Evolutionary conservation across 163 green algal species (phyloP).

Genomic region (Prototheca cutis): DNA sequence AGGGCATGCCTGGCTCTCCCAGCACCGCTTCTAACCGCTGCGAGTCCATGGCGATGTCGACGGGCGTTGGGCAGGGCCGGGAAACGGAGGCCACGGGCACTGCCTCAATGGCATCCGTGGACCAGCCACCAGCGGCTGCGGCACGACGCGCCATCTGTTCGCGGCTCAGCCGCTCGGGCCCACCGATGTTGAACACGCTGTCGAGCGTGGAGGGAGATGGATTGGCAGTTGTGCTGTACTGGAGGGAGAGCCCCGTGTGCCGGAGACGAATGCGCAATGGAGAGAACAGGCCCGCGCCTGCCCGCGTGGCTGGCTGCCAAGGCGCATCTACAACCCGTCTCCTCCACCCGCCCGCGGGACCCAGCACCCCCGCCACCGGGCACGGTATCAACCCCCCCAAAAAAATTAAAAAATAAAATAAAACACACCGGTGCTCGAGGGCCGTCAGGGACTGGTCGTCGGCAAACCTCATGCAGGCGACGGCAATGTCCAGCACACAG

Average conservation of each 20-base stretch:
- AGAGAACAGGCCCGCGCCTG: no score
- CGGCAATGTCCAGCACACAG: not conserved
- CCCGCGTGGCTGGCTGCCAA: no score
- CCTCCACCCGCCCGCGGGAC: no score
- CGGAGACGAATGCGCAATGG: no score
- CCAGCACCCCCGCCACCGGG: no score
- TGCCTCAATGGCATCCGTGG: not conserved
- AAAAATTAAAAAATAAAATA: no score
- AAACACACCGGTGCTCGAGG: not conserved
- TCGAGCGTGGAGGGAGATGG: no score
- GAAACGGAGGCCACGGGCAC: not conserved
- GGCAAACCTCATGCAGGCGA: not conserved
- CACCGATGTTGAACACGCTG: constrained; percentile 2
- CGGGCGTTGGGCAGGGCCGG: not conserved
- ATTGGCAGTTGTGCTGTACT: no score
- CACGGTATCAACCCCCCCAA: no score
- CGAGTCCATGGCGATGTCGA: not conserved
- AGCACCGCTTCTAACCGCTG: not conserved
- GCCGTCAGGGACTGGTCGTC: not conserved
- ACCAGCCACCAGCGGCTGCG: not conserved
- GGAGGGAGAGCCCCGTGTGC: no score
- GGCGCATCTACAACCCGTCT: no score
- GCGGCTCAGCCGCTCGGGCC: not conserved
- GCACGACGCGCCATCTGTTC: not conserved
- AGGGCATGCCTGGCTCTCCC: not conserved